Evolutionary conservation across 108 stramenopile species (phyloP).

Genomic region (Cylindrotheca fusiformis): DNA sequence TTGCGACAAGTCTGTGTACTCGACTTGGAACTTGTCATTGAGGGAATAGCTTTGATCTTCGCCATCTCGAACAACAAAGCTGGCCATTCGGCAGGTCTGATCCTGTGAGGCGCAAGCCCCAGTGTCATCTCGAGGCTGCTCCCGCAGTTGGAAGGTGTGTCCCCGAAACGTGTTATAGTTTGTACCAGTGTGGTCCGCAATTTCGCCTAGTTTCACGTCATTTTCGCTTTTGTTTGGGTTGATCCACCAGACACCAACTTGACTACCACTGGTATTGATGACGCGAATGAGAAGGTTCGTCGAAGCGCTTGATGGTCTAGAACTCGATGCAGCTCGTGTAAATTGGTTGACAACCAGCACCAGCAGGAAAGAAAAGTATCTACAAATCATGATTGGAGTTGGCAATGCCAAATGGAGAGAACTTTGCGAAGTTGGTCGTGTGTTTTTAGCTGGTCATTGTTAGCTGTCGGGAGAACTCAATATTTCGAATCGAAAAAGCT

Average conservation of each 20-base stretch:
- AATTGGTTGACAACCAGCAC: too few relatives aligned
- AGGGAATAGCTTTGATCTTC: conserved; percentile 38
- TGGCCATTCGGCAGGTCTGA: conserved; percentile 34
- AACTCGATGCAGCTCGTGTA: too few relatives aligned
- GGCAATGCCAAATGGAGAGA: too few relatives aligned
- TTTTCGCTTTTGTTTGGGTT: not conserved
- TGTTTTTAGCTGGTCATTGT: too few relatives aligned
- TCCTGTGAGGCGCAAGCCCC: conserved; percentile 41
- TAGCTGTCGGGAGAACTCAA: too few relatives aligned
- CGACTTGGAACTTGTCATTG: not conserved
- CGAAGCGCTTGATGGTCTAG: too few relatives aligned
- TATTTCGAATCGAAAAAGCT: too few relatives aligned
- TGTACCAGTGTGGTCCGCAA: not conserved
- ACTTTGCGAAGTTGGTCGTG: too few relatives aligned
- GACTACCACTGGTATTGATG: not conserved
- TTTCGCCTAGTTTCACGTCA: not conserved
- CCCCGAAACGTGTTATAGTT: conserved; percentile 51
- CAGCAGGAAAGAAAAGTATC: too few relatives aligned
- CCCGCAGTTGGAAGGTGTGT: conserved; percentile 67
- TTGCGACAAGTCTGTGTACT: not conserved
- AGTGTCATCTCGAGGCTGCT: conserved; percentile 45
- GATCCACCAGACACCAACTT: conserved; percentile 10
- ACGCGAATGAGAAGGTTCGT: too few relatives aligned
- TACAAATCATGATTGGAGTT: too few relatives aligned
- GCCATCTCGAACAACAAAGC: conserved; percentile 46